Conservation (phyloP, 441 rosid species). For the Mallotus repandus region DNA sequence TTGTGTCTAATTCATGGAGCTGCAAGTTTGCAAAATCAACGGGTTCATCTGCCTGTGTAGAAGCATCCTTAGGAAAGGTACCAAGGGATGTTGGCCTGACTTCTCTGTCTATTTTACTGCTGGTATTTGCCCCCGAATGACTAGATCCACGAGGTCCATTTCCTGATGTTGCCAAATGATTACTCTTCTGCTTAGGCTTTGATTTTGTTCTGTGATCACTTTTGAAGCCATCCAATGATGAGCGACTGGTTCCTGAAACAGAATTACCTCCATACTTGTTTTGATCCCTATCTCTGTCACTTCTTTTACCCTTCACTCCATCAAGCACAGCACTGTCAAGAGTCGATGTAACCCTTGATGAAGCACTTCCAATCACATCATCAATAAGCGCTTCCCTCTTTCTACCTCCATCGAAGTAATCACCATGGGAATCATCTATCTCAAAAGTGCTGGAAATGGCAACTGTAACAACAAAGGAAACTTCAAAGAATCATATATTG, state of each 20-base stretch:
- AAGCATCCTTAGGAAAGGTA: slow-evolving; percentile 9
- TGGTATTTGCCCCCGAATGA: slow-evolving; percentile 13
- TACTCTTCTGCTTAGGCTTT: slow-evolving; percentile 60
- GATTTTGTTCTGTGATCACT: slow-evolving; percentile 53
- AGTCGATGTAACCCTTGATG: slow-evolving; percentile 60
- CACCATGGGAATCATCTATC: slow-evolving; percentile 32
- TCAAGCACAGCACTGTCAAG: slow-evolving; percentile 39
- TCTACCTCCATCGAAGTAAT: slow-evolving; percentile 38
- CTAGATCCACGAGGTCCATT: slow-evolving; percentile 28
- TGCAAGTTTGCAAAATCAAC: slow-evolving; percentile 47
- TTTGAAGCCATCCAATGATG: slow-evolving; percentile 32
- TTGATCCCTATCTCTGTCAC: slow-evolving; percentile 44
- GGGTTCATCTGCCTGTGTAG: slow-evolving; percentile 41
- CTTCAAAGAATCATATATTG: background rate
- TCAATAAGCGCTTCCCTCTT: slow-evolving; percentile 71
- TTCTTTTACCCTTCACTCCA: slow-evolving; percentile 55
- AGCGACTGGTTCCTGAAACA: slow-evolving; percentile 26
- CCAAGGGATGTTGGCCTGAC: slow-evolving; percentile 15
- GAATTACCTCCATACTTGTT: slow-evolving; percentile 33
- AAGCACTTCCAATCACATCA: slow-evolving; percentile 72
- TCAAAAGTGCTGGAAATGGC: slow-evolving; percentile 58
- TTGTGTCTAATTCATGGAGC: slow-evolving; percentile 51
- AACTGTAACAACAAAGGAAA: slow-evolving; percentile 44
- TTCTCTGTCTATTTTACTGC: slow-evolving; percentile 20
- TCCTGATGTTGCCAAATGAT: slow-evolving; percentile 38